Evolutionary conservation across 2,329 filamentous ascomycete species (phyloP).

Genomic region (Fusarium duplospermum): DNA sequence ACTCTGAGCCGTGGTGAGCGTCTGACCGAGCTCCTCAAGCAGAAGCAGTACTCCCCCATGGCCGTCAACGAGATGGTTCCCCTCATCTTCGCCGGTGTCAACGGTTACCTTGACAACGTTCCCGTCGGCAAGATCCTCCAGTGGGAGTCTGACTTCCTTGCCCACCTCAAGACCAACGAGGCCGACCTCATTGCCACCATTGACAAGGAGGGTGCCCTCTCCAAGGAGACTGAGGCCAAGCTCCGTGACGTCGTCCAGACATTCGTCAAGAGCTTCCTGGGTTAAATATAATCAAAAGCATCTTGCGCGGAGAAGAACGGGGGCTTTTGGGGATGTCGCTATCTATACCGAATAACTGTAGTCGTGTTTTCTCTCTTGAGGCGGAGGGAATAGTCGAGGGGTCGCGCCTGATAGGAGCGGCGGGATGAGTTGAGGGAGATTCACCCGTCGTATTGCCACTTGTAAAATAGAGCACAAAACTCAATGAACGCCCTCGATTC

Average conservation of each 20-base stretch:
- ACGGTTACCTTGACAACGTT: conserved; percentile 89
- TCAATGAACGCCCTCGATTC: conserved; percentile 72
- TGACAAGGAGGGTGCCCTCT: conserved; percentile 94
- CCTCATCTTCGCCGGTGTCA: conserved; percentile 99
- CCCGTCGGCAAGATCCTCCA: conserved; percentile 91
- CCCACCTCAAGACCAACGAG: conserved; percentile 93
- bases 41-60: conserved; percentile 99
- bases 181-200: conserved; percentile 84
- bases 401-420: conserved; percentile 61
- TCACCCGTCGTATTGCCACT: conserved; percentile 64
- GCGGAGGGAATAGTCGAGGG: conserved; percentile 57
- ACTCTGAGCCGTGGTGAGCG: conserved; percentile 98
- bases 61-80: conserved; percentile 99
- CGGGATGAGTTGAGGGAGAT: conserved; percentile 56
- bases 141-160: conserved; percentile 96
- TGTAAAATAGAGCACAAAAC: conserved; percentile 74
- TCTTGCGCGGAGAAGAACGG: conserved; percentile 47
- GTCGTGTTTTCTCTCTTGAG: conserved; percentile 61
- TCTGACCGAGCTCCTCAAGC: conserved; percentile 98
- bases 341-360: conserved; percentile 61
- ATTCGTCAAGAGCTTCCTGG: conserved; percentile 95
- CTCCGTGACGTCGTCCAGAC: conserved; percentile 78
- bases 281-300: conserved; percentile 57
- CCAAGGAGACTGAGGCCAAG: conserved; percentile 91
- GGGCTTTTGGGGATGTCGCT: conserved; percentile 53